These are phyloP conservation scores for Fistulinella prunicolor DNA, from an alignment of 768 basidiomycete genomes.

Conservation along the genomic window DNA sequence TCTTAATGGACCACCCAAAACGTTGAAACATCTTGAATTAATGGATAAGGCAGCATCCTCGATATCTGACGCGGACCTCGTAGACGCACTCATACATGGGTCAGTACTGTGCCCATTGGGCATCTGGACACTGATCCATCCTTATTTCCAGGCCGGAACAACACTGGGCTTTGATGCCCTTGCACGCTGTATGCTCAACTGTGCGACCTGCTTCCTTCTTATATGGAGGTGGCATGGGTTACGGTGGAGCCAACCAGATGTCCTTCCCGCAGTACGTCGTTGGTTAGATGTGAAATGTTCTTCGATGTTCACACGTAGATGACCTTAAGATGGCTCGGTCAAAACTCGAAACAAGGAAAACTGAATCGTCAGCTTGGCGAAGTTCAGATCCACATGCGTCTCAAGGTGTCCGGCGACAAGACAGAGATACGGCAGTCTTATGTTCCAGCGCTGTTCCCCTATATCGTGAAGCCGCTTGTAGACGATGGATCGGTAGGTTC, in stretches of 20 bases:
- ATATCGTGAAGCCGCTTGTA: constrained; percentile 76
- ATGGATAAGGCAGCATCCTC: constrained; percentile 88
- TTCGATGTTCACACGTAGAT: background rate
- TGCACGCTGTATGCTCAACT: constrained; percentile 89
- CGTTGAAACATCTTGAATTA: constrained; percentile 70
- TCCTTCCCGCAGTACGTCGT: constrained; percentile 78
- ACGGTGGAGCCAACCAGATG: constrained; percentile 63
- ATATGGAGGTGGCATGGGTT: constrained; percentile 70
- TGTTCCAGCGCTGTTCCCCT: constrained; percentile 81
- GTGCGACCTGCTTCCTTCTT: constrained; percentile 82
- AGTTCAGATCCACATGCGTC: constrained; percentile 92
- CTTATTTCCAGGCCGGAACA: constrained; percentile 70
- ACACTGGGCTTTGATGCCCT: constrained; percentile 93
- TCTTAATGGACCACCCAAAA: constrained; percentile 58
- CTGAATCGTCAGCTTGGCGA: constrained; percentile 79
- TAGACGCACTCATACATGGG: constrained; percentile 94
- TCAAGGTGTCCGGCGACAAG: constrained; percentile 89
- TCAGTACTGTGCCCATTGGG: constrained; percentile 27
- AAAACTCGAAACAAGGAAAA: constrained; percentile 92
- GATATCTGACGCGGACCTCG: constrained; percentile 92
- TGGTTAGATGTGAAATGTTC: background rate
- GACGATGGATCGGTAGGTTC: constrained; percentile 68
- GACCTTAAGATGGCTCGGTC: constrained; percentile 85
- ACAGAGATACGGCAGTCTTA: constrained; percentile 89
- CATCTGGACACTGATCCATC: background rate